A percentile compares a stretch with the other conserved stretches of the same genome.
Evolutionary conservation across 2,329 filamentous ascomycete genomes (phyloP).

Genomic region (Rhynchosporium agropyri): DNA sequence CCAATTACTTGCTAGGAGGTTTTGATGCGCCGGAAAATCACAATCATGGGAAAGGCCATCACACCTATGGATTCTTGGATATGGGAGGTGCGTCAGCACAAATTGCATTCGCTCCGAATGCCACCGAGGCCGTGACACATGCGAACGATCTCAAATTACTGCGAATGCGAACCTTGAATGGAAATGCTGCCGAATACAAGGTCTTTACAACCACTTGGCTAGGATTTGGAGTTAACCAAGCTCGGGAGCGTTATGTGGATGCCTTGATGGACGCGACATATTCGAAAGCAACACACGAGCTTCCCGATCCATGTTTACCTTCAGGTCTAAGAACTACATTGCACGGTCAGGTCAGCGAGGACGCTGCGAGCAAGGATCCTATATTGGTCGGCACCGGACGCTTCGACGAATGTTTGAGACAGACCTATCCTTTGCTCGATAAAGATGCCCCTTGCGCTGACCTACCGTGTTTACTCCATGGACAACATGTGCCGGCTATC

Average conservation of each 20-base stretch:
- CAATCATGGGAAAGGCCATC: slow-evolving; percentile 81
- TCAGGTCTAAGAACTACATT: slow-evolving; percentile 72
- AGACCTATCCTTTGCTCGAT: slow-evolving; percentile 82
- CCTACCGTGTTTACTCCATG: slow-evolving; percentile 84
- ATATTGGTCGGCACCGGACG: slow-evolving; percentile 79
- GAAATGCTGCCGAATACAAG: slow-evolving; percentile 75
- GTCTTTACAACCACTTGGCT: slow-evolving; percentile 98
- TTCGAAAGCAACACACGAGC: slow-evolving; percentile 60
- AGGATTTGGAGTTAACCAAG: slow-evolving; percentile 95
- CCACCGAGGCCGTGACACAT: slow-evolving; percentile 87
- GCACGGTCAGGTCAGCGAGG: slow-evolving; percentile 62
- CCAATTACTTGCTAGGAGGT: slow-evolving; percentile 90
- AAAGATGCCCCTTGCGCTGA: slow-evolving; percentile 86
- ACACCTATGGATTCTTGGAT: slow-evolving; percentile 95
- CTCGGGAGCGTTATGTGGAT: slow-evolving; percentile 81
- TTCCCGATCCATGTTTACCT: slow-evolving; percentile 91
- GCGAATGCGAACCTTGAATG: slow-evolving; percentile 81
- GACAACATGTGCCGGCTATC: slow-evolving; percentile 89
- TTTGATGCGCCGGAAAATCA: slow-evolving; percentile 79
- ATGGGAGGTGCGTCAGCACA: slow-evolving; percentile 98
- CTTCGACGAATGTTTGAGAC: slow-evolving; percentile 81
- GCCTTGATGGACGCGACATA: slow-evolving; percentile 68
- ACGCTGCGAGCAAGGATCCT: slow-evolving; percentile 46
- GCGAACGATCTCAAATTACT: slow-evolving; percentile 85
- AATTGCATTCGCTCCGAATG: slow-evolving; percentile 95